Base-by-base conservation (phyloP, 768 basidiomycete species). In the Piloderma croceum region DNA sequence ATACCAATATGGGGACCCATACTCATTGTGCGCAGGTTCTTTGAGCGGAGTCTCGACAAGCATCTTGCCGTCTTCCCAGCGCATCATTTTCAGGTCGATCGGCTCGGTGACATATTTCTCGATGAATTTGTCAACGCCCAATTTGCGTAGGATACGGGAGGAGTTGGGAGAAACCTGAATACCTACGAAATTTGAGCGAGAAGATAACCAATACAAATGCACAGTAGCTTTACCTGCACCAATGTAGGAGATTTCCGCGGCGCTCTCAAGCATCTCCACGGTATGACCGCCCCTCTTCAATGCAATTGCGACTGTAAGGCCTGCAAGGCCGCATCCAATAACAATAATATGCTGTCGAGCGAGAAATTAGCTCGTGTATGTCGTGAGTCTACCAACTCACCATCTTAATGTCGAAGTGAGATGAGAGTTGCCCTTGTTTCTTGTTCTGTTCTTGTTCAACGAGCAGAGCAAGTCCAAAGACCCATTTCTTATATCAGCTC, bases 91-190 rank as follows among this genome's bases (percentile, higher is more conserved):
- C 12, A 46, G 9, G 31, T 48, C 47, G 31, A 48, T 33, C n/a
- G 47, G 47, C 25, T 48, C 47, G 15, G 44, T 46, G 36, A 43
- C 44, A 15, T 48, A 48, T 38, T 22, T 45, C 36, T 48, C 47
- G n/a, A 48, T 42, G 40, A 40, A 48, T 27, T 48, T 42, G 32
- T 46, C 47, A 23, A 48, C 20, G 10, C 47, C 47, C 4, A 48
- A 42, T 32, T 27, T 45, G 15, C 47, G 47, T 1, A 48, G 36
- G 4, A 48, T 39, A 25, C 39, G 44, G 15, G 47, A 48, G 17
- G 47, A 48, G 40, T 48, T 48, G 18, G 47, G 13, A 3, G 47
- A 46, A 19, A 48, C 40, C 24, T 48, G 47, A 31, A 48, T 48
- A 36, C 47, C 15, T 37, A 3, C 10, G 37, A 23, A 21, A 11